These are phyloP conservation scores for Rheum nobile DNA, from an alignment of 148 eudicot species.

Conservation along the genomic window DNA sequence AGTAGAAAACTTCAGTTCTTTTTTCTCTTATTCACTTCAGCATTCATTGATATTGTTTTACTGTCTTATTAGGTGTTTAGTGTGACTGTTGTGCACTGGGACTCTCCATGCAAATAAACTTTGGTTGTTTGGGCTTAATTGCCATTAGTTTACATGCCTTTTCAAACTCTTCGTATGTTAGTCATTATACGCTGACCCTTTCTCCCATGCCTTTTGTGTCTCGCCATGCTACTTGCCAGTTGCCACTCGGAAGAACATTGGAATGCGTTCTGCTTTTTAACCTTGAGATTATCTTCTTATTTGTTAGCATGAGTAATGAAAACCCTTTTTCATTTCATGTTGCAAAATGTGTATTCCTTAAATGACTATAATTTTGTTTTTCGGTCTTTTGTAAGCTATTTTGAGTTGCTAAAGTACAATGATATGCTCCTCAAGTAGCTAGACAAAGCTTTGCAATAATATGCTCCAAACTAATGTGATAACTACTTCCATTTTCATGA, in stretches of 20 bases:
- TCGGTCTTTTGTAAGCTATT: background rate
- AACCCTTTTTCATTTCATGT: background rate
- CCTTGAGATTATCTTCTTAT: background rate
- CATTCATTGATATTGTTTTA: background rate
- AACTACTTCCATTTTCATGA: background rate
- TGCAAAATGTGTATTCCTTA: background rate
- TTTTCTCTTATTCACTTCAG: background rate
- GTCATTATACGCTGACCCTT: background rate
- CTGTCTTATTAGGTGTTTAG: background rate
- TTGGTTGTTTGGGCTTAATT: background rate
- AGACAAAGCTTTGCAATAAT: background rate
- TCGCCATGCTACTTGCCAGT: background rate
- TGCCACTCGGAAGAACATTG: background rate
- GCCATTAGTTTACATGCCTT: background rate
- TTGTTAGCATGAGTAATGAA: background rate
- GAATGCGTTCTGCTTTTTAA: background rate
- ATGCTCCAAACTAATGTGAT: background rate
- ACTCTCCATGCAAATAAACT: background rate
- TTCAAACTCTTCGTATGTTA: background rate
- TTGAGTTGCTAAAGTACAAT: background rate
- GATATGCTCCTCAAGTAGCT: background rate
- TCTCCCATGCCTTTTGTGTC: background rate
- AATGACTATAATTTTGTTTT: background rate
- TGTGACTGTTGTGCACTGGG: background rate
- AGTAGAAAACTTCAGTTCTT: background rate